These are phyloP conservation scores for Hydrangea macrophylla DNA, from an alignment of 148 eudicot genomes.

Conservation along the genomic window DNA sequence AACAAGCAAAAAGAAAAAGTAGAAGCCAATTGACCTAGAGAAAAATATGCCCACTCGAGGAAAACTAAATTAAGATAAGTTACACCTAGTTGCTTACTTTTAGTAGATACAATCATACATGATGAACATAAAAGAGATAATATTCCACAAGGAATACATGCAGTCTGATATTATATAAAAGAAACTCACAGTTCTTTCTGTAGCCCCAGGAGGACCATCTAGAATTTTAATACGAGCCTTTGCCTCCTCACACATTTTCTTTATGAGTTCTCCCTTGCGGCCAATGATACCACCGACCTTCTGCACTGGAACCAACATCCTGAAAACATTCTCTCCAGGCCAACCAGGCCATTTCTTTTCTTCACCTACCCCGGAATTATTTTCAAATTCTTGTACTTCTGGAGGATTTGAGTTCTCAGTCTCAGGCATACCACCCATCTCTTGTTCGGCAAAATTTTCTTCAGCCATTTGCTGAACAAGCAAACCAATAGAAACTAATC, in stretches of 20 bases:
- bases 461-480: constrained; percentile 33
- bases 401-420: constrained; percentile 25
- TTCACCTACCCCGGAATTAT: constrained; percentile 22
- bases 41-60: background rate
- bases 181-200: constrained; percentile 44
- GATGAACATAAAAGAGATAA: background rate
- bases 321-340: constrained; percentile 69
- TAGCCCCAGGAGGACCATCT: constrained; percentile 54
- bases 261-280: constrained; percentile 68
- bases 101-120: too few species aligned
- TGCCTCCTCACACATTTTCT: constrained; percentile 65
- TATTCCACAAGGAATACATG: background rate
- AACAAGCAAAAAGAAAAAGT: background rate
- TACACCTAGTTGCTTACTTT: background rate
- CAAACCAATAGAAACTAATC: constrained; percentile 1
- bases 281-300: constrained; percentile 72
- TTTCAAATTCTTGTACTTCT: constrained; percentile 24
- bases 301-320: constrained; percentile 55
- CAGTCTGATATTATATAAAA: background rate
- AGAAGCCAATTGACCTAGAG: background rate
- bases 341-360: constrained; percentile 68
- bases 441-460: constrained; percentile 22
- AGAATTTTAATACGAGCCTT: constrained; percentile 59
- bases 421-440: constrained; percentile 19
- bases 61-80: background rate